Conservation (phyloP, 495 filamentous ascomycete genomes). For the Penicillium canariense region DNA sequence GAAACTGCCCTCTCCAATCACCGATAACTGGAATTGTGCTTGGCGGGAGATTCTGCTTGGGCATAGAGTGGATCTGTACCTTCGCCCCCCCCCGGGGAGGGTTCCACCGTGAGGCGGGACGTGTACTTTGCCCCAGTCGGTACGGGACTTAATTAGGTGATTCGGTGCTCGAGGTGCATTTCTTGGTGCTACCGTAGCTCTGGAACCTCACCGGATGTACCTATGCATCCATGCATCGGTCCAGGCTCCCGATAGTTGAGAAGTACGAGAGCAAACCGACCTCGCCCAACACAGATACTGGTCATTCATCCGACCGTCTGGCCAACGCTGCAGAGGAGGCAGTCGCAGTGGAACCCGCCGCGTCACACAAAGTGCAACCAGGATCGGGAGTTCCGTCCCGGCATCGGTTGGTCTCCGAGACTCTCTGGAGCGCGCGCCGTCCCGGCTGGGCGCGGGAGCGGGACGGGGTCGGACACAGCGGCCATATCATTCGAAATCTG, state of each 20-base stretch:
- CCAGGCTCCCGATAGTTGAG: background rate
- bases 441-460: background rate
- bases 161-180: background rate
- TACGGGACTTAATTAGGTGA: background rate
- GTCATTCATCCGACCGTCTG: background rate
- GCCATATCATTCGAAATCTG: background rate
- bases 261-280: background rate
- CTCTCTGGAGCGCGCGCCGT: background rate
- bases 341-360: background rate
- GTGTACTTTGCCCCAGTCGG: background rate
- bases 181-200: background rate
- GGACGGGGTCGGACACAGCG: background rate
- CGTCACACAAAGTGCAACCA: slow-evolving; percentile 7
- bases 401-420: background rate
- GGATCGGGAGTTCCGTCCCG: background rate
- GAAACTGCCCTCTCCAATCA: background rate
- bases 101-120: no score
- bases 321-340: background rate
- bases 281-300: background rate
- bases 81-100: no score
- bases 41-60: background rate
- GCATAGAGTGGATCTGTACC: no score
- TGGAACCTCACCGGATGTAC: background rate
- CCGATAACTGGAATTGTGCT: background rate
- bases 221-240: background rate